Base-by-base conservation (phyloP, 192 early-diverging fungal species). In the Coemansia brasiliensis region DNA sequence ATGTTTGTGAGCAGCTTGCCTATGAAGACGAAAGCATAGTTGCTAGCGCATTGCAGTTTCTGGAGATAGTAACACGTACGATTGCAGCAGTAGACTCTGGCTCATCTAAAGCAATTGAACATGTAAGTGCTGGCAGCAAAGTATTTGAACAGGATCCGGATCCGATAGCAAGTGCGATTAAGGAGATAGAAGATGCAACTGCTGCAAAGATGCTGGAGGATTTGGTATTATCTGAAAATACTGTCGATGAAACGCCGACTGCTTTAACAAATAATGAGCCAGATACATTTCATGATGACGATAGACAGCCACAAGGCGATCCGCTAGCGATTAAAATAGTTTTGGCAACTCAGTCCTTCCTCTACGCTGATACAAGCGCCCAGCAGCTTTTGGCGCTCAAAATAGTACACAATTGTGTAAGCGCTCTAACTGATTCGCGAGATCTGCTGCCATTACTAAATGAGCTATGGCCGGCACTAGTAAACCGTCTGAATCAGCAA, bases 371-470 rank as follows among this genome's bases (percentile, higher is more conserved):
- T 3, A 39, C 59, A 10, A 41, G 56, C 4, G 24, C 74, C 1
- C 74, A 77, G 45, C 74, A 77, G 49, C 63, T 77, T 1, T 3
- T 77, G n/a, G 63, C 74, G 18, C 60, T 77, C 13, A 77, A 77
- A 38, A 77, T 65, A 5, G 52, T 71, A 12, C 59, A 67, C 43
- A 70, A 77, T 57, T 46, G 56, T 4, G n/a, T 67, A 3, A 44
- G 16, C 4, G 68, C 74, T 1, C 55, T 77, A n/a, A 9, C 17
- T 1, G 8, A 52, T 15, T 67, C 74, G 1, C 56, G 61, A 11
- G 74, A 77, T 18, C 57, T 71, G 6, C 57, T 77, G 7, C 74
- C 74, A 5, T 32, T 77, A 8, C 29, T 77, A 2, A 77, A 77
- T 57, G 63, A 77, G 37, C 48, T 71, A 22, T 77, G 74, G 74